Percentiles rank a stretch among this genome's conserved stretches.
These are phyloP conservation scores for Antitrichia curtipendula DNA, from an alignment of 225 moss, liverwort and hornwort genomes.

Conservation along the genomic window DNA sequence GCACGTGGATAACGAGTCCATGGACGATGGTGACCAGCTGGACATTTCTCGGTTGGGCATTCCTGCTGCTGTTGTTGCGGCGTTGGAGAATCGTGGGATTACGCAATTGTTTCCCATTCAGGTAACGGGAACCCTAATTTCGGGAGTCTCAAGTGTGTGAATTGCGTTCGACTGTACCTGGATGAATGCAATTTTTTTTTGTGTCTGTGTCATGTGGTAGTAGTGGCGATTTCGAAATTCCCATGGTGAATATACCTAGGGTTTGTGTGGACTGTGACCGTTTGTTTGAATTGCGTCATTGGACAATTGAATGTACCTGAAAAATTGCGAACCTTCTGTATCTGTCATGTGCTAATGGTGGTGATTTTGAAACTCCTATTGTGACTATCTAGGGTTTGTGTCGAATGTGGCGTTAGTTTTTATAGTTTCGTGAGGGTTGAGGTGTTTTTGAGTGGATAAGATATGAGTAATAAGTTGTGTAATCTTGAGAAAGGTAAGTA, in stretches of 20 bases:
- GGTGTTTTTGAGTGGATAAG: not conserved
- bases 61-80: slow-evolving; percentile 31
- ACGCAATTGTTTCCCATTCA: slow-evolving; percentile 73
- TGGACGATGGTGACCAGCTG: slow-evolving; percentile 57
- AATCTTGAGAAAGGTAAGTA: not conserved
- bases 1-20: slow-evolving; percentile 35
- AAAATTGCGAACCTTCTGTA: not conserved
- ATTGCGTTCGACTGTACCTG: not conserved
- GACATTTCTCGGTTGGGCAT: slow-evolving; percentile 69
- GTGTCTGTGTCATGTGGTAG: not conserved
- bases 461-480: too few species aligned
- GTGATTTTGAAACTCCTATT: not conserved
- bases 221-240: not conserved
- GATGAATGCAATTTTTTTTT: not conserved
- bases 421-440: not conserved
- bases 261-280: not conserved
- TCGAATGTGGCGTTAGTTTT: not conserved
- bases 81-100: slow-evolving; percentile 55
- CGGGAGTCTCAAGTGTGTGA: not conserved
- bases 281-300: not conserved
- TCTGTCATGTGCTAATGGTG: not conserved
- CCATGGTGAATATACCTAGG: not conserved
- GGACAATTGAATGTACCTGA: not conserved
- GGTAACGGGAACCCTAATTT: not conserved
- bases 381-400: not conserved